phyloP scores from a whole-genome alignment of 192 early-diverging fungal genomes.

The Lunasporangiospora selenospora region DNA sequence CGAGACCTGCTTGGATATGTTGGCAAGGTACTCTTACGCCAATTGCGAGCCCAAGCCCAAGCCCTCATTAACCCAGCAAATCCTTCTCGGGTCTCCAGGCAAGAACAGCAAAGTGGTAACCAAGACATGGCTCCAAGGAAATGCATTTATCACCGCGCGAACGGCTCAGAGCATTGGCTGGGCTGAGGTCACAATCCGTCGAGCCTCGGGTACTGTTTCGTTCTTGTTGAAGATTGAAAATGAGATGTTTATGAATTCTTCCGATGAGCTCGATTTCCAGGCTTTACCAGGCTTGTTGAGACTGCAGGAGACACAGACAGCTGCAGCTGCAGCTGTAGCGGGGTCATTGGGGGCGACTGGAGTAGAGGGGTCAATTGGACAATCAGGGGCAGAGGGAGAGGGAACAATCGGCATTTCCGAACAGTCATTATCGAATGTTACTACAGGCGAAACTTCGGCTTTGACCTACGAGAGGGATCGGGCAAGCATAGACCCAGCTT shows the following conservation, averaged over 20 bases:
- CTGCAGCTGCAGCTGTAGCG: neutral
- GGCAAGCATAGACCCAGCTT: neutral
- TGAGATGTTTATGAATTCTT: constrained; percentile 51
- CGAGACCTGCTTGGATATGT: constrained; percentile 94
- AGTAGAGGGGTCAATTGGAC: constrained; percentile 1
- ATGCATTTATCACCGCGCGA: constrained; percentile 81
- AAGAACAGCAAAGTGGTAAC: constrained; percentile 58
- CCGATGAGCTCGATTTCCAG: constrained; percentile 53
- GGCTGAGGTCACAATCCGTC: constrained; percentile 84
- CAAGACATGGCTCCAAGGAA: constrained; percentile 87
- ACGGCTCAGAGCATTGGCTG: constrained; percentile 70
- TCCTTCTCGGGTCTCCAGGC: constrained; percentile 53
- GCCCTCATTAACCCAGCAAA: constrained; percentile 56
- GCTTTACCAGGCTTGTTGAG: constrained; percentile 62
- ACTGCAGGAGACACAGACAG: constrained; percentile 22
- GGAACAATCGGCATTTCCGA: no score
- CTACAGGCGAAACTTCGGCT: no score
- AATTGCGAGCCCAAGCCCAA: constrained; percentile 71
- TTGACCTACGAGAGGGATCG: no score
- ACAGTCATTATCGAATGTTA: no score
- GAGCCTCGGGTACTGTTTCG: constrained; percentile 79
- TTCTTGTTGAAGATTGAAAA: constrained; percentile 78
- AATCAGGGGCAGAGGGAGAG: constrained; percentile 3
- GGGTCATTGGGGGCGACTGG: constrained; percentile 13
- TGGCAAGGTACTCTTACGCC: constrained; percentile 83